These are phyloP conservation scores for Neolentinus lepideus DNA, from an alignment of 1,284 basidiomycete genomes.

Conservation along the genomic window DNA sequence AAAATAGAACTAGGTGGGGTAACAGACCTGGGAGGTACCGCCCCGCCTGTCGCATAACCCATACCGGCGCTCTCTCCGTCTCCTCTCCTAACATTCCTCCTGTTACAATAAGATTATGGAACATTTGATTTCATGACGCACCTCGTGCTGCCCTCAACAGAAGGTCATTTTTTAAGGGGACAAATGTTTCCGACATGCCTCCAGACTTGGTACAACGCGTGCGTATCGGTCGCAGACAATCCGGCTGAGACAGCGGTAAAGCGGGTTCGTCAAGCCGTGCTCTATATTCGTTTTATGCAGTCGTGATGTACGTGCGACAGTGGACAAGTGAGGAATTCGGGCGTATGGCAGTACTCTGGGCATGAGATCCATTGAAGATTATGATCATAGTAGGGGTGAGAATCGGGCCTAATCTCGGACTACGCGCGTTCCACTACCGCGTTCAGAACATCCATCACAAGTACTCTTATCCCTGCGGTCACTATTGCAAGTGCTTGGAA, in stretches of 20 bases:
- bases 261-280: no score
- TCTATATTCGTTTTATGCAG: not conserved
- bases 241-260: no score
- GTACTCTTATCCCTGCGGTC: not conserved
- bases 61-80: slow-evolving; percentile 91
- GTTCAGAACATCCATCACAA: no score
- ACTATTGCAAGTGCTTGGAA: no score
- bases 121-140: slow-evolving; percentile 19
- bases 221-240: not conserved
- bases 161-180: slow-evolving; percentile 84
- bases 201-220: not conserved
- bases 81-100: slow-evolving; percentile 55
- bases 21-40: slow-evolving; percentile 86
- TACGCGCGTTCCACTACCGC: no score
- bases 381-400: not conserved
- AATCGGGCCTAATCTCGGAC: not conserved
- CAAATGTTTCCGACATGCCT: slow-evolving; percentile 37
- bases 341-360: not conserved
- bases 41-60: slow-evolving; percentile 99
- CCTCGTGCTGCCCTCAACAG: slow-evolving; percentile 84
- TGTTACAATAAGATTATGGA: not conserved
- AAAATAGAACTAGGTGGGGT: not conserved
- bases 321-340: not conserved
- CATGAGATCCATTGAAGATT: not conserved
- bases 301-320: not conserved